These are phyloP conservation scores for Metschnikowia continentalis DNA, from an alignment of 805 yeast species.

Conservation along the genomic window DNA sequence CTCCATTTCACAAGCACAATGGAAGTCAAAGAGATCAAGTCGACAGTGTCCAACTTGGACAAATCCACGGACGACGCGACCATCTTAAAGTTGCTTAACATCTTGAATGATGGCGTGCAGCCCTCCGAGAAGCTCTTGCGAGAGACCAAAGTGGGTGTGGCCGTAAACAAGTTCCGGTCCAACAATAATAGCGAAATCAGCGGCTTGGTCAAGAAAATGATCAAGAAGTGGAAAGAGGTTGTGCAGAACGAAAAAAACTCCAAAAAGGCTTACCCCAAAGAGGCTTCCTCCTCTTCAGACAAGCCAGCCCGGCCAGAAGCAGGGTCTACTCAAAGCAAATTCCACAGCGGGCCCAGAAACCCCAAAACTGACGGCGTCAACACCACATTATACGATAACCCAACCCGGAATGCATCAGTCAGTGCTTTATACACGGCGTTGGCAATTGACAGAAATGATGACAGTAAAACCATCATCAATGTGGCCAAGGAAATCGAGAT, in stretches of 20 bases:
- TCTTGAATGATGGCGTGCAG: constrained; percentile 63
- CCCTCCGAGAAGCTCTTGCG: constrained; percentile 85
- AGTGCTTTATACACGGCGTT: constrained; percentile 84
- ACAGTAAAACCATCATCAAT: constrained; percentile 54
- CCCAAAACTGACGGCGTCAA: constrained; percentile 78
- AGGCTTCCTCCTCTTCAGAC: constrained; percentile 7
- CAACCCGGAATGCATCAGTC: constrained; percentile 80
- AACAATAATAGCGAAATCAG: constrained; percentile 64
- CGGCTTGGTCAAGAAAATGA: constrained; percentile 72
- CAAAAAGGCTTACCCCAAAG: constrained; percentile 22
- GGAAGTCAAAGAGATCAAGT: constrained; percentile 72
- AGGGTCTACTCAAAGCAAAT: constrained; percentile 32
- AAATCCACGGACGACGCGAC: constrained; percentile 62
- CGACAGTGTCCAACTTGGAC: constrained; percentile 68
- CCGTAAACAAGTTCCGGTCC: constrained; percentile 82
- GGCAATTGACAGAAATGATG: constrained; percentile 68
- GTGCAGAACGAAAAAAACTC: constrained; percentile 62
- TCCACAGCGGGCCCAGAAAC: constrained; percentile 57
- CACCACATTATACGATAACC: constrained; percentile 63
- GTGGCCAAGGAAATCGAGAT: constrained; percentile 70
- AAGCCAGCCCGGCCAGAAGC: constrained; percentile 12
- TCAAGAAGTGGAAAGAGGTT: constrained; percentile 84
- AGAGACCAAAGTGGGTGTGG: constrained; percentile 96
- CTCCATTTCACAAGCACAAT: constrained; percentile 24
- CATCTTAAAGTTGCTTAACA: constrained; percentile 60